These are phyloP conservation scores for Malassezia dermatis DNA, from an alignment of 1,284 basidiomycete genomes.

Conservation along the genomic window DNA sequence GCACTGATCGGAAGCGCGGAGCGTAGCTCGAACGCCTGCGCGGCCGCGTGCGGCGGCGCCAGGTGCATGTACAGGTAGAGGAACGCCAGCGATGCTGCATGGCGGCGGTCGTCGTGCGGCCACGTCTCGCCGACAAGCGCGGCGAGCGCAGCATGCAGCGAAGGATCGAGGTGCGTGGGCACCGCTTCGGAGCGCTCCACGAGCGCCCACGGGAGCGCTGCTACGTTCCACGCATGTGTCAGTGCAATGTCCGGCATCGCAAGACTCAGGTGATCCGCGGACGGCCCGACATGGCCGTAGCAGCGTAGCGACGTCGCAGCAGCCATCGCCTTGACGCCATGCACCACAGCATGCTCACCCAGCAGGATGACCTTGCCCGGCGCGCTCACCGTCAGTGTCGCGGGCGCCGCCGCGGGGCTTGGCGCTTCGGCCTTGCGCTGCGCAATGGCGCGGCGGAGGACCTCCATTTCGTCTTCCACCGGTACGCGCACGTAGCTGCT, in stretches of 20 bases:
- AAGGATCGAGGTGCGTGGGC: conserved; percentile 49
- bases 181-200: conserved; percentile 52
- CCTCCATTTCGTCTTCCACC: conserved; percentile 19
- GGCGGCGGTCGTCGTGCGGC: conserved; percentile 41
- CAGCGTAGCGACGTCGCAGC: conserved; percentile 90
- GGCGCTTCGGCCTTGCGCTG: background rate
- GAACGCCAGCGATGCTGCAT: conserved; percentile 69
- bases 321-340: conserved; percentile 90
- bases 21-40: conserved; percentile 70
- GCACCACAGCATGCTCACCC: conserved; percentile 96
- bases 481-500: conserved; percentile 21
- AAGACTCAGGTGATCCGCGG: conserved; percentile 67
- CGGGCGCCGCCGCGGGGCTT: conserved; percentile 17
- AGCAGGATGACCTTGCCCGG: conserved; percentile 98
- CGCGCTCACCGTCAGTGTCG: conserved; percentile 49
- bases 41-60: conserved; percentile 55
- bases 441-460: conserved; percentile 3
- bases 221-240: conserved; percentile 67
- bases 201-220: conserved; percentile 65
- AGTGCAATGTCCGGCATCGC: conserved; percentile 74
- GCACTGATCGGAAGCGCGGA: conserved; percentile 97
- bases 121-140: conserved; percentile 29
- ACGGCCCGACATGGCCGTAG: conserved; percentile 71
- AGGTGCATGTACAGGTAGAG: conserved; percentile 87
- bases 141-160: conserved; percentile 23